These are phyloP conservation scores for Rhazya stricta DNA, from an alignment of 257 asterid species.

Conservation along the genomic window DNA sequence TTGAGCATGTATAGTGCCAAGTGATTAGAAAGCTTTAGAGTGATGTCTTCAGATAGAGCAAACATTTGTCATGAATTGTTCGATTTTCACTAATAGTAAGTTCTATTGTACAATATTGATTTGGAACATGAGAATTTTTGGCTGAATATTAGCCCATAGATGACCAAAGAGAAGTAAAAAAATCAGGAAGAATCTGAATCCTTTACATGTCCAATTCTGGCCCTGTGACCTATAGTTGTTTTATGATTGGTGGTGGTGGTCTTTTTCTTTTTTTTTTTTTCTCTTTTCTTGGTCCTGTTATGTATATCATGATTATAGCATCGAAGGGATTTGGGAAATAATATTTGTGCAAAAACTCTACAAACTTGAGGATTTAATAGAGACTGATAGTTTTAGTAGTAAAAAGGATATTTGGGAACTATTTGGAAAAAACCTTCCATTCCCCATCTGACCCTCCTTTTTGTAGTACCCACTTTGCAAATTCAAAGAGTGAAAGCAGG, in stretches of 20 bases:
- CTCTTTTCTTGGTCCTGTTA: not conserved
- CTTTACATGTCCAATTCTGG: too few relatives aligned
- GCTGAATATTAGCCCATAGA: not conserved
- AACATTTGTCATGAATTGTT: too few relatives aligned
- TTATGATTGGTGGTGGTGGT: too few relatives aligned
- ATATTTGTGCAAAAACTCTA: not conserved
- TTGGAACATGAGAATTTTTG: not conserved
- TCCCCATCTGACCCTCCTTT: not conserved
- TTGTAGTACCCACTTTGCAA: too few relatives aligned
- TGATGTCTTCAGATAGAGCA: not conserved
- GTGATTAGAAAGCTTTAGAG: not conserved
- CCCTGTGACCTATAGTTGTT: not conserved
- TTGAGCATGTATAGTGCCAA: not conserved
- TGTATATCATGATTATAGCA: not conserved
- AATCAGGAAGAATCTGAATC: too few relatives aligned
- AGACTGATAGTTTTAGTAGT: not conserved
- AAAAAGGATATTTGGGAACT: not conserved
- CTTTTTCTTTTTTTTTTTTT: not conserved
- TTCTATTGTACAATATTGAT: not conserved
- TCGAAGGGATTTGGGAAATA: not conserved
- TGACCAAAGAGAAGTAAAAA: not conserved
- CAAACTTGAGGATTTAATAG: not conserved
- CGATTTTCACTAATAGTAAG: not conserved
- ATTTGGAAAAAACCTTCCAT: not conserved
- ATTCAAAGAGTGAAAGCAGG: not conserved